Evolutionary conservation across 352 stramenopile species (phyloP), one percentile per base, ranked within the genome.

Genomic region (Globisporangium carolinianum): DNA sequence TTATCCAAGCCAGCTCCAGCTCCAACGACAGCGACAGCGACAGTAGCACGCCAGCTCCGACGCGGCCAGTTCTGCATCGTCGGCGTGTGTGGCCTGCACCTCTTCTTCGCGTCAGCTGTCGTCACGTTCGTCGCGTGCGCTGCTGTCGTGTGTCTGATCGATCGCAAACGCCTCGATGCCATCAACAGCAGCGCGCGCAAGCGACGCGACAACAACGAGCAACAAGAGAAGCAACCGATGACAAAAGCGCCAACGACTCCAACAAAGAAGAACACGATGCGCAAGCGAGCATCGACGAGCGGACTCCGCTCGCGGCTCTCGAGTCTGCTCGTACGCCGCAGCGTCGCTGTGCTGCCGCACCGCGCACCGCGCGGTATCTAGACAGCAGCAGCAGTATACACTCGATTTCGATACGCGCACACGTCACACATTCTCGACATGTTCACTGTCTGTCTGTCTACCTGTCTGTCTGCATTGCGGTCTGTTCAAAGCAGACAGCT

Each of bases 71-170:
- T 60, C 46, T 79, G 71, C 36, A 71, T 79, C 43, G 69, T 63
- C 18, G 56, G 66, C 0, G 41, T 79, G 8, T 79, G 68, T 42
- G 66, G 71, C 4, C 58, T 79, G 11, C 61, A 62, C 6, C 63
- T 79, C 56, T 76, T 76, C 59, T 77, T 79, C 58, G 58, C 69
- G 11, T 72, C 70, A 0, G 55, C 75, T 36, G 57, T 50, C 17
- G 45, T 79, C 53, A 79, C 68, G 0, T 73, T 79, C 47, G 41
- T 52, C 17, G 59, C 70, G 11, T 79, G 71, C 52, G 58, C 69
- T 47, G 48, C 71, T 2, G 69, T 79, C 5, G 56, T 79, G 10
- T 79, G 73, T 56, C 42, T 79, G 6, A 57, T 72, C 32, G 71
- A 79, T 32, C 24, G 24, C 24, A 32, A 32, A 32, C 24, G 24